Evolutionary conservation across 2,329 filamentous ascomycete species (phyloP), one percentile per base, ranked within the genome.

Genomic region (Monosporascus ibericus): DNA sequence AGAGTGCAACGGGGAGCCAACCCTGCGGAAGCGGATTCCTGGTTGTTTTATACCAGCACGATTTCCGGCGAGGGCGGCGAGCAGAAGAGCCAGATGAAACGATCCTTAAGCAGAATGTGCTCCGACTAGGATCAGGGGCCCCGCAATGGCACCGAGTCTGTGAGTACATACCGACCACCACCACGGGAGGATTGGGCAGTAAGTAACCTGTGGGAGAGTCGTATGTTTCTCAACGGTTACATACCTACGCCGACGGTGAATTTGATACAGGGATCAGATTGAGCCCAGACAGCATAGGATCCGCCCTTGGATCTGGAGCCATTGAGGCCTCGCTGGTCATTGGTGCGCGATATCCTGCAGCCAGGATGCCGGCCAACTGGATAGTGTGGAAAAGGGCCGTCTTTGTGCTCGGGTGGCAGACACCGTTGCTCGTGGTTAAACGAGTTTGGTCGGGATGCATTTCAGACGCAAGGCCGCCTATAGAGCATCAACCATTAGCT

Each of bases 311-410:
- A 55, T 54, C 49, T 58, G 56, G 53, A 55, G 52, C 54, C 46
- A 48, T 58, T 52, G 53, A 44, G 47, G 51, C 48, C 27, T 37
- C 52, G 34, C 49, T 42, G 51, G 48, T 64, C 61, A 65, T 65
- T 65, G 63, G 63, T 47, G 53, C 52, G 53, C 52, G 55, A 58
- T 54, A 50, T 40, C 52, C 47, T 58, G 56, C 53, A 47, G 57
- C 58, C 55, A 59, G 62, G 62, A 49, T 61, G 48, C 50, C 52
- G 53, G 55, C 54, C 56, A 58, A 60, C 15, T 56, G 58, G 53
- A 58, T 60, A 61, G 55, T 62, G 60, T 58, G 11, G 47, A 65
- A 64, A 65, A 66, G 62, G 62, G 58, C 63, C 64, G 60, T 65
- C 62, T 66, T 55, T 40, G 54, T 47, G 55, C 47, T 52, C 47